A percentile compares a stretch with the other conserved stretches of the same genome.
Evolutionary conservation across 2,329 filamentous ascomycete species (phyloP).

Genomic region (Karstenula rhodostoma): DNA sequence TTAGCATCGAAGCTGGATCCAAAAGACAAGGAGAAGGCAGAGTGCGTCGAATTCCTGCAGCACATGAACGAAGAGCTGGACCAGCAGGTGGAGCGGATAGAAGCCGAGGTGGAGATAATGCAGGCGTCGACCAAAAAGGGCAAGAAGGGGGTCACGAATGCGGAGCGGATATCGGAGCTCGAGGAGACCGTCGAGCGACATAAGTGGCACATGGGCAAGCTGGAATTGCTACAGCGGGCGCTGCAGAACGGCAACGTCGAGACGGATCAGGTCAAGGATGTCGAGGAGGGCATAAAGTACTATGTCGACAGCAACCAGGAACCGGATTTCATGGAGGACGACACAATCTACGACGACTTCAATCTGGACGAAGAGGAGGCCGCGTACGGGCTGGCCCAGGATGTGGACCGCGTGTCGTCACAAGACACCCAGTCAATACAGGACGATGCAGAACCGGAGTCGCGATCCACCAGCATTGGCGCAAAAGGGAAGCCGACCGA

Average conservation of each 20-base stretch:
- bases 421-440: constrained; percentile 93
- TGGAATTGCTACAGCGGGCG: constrained; percentile 88
- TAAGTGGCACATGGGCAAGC: constrained; percentile 94
- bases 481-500: constrained; percentile 69
- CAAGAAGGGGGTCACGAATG: constrained; percentile 84
- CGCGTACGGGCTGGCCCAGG: constrained; percentile 78
- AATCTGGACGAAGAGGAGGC: constrained; percentile 93
- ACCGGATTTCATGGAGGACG: constrained; percentile 91
- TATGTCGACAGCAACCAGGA: constrained; percentile 92
- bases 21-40: constrained; percentile 94
- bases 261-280: constrained; percentile 81
- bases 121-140: constrained; percentile 93
- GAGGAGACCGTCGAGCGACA: constrained; percentile 86
- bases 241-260: constrained; percentile 94
- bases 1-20: constrained; percentile 93
- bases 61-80: constrained; percentile 91
- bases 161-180: constrained; percentile 87
- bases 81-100: constrained; percentile 88
- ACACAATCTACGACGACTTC: constrained; percentile 93
- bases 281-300: constrained; percentile 93
- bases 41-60: constrained; percentile 85
- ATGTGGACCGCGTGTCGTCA: constrained; percentile 89
- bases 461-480: constrained; percentile 59
- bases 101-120: constrained; percentile 87
- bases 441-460: constrained; percentile 75